Conservation (phyloP, 2,329 filamentous ascomycete species). For the Diaporthe vexans region DNA sequence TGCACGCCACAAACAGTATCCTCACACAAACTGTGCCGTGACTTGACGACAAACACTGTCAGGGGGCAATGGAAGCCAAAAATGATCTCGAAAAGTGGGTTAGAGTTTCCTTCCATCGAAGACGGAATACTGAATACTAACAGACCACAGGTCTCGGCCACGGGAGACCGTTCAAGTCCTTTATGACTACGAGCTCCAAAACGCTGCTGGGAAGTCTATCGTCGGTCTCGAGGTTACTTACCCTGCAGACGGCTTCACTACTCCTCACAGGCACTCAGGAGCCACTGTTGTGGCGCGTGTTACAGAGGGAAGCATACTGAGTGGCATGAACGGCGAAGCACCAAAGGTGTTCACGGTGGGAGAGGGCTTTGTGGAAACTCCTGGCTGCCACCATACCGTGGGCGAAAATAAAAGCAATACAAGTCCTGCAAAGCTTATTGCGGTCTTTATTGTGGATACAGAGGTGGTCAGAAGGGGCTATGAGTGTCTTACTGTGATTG, state of each 20-base stretch:
- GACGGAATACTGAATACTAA: background rate
- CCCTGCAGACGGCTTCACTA: background rate
- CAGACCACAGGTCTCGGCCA: background rate
- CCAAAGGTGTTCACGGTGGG: background rate
- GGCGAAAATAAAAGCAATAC: background rate
- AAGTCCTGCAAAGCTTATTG: background rate
- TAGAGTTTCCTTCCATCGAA: background rate
- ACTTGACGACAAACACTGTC: background rate
- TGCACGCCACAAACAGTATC: background rate
- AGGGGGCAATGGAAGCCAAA: background rate
- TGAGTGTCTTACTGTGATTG: background rate
- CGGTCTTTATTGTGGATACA: slow-evolving; percentile 8
- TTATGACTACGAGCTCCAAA: background rate
- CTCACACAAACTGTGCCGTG: background rate
- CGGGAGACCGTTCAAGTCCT: background rate
- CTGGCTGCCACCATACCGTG: background rate
- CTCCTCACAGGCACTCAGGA: slow-evolving; percentile 2
- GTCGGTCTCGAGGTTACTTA: background rate
- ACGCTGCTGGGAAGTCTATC: background rate
- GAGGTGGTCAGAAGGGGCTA: background rate
- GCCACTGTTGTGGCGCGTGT: slow-evolving; percentile 11
- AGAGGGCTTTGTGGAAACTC: background rate
- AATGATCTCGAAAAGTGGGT: no score
- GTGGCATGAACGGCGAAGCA: slow-evolving; percentile 18
- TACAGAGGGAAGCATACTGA: background rate